Evolutionary conservation across 78 protist species (phyloP), one percentile per base, ranked within the genome.

Genomic region (Dictyostelium capitatum): DNA sequence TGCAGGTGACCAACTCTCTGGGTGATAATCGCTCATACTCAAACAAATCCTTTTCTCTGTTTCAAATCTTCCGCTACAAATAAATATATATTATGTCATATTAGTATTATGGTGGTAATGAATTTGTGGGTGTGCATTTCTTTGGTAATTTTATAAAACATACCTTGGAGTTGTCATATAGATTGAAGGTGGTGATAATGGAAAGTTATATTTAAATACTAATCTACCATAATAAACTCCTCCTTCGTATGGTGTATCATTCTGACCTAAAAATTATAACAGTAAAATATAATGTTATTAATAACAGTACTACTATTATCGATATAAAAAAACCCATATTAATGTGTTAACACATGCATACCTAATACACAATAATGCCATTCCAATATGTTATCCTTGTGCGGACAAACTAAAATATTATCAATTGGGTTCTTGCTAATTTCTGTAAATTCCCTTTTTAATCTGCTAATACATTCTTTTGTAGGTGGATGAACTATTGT

Each of bases 1-100:
- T 10, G 72, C 3, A 4, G 97, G 96, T 54, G 67, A 54, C 97
- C 97, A 97, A 15, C 62, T 17, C 54, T 97, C 98, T 17, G 97
- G 97, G 59, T 98, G 99, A 57, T 74, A 87, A 50, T 87, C 92
- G 48, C 69, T 47, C 2, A 77, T 87, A 17, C 84, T 64, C 17
- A 87, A 32, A 87, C 92, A 87, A 48, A 87, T 48, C 28, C 92
- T 41, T 23, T 53, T 74, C 28, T 77, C 79, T 51, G 84, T 77
- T 87, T 87, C 78, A 77, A 87, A 87, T 77, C 92, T 56, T 4
- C 92, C 92, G 30, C 65, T 59, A 37, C 2, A 37, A 1, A 37
- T n/a, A n/a, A n/a, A n/a, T n/a, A n/a, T n/a, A 10, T 69, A 79
- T 10, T 79, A 48, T 32, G 69, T 54, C 50, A 72, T 83, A 51